Evolutionary conservation across 371 early-diverging fungal genomes (phyloP).

Genomic region (Lichtheimia hyalospora): DNA sequence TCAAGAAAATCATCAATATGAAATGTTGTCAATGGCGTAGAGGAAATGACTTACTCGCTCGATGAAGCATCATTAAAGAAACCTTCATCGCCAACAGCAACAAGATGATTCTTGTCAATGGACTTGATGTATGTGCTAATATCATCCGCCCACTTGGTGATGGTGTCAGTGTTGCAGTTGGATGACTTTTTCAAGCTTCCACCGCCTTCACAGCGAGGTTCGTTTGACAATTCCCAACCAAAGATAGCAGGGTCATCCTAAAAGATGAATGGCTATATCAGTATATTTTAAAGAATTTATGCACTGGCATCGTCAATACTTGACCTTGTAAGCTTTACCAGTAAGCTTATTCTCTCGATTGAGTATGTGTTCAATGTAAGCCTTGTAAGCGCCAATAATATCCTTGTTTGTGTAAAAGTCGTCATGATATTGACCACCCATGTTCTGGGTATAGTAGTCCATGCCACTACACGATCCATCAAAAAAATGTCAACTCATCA

Average conservation of each 20-base stretch:
- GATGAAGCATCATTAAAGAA: conserved; percentile 2
- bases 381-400: conserved; percentile 3
- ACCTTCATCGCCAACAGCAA: conserved; percentile 14
- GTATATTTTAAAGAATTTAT: neutral
- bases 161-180: conserved; percentile 2
- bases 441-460: conserved; percentile 5
- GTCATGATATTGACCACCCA: conserved; percentile 6
- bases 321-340: conserved; percentile 6
- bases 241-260: conserved; percentile 12
- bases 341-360: conserved; percentile 3
- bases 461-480: conserved; percentile 13
- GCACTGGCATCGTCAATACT: neutral
- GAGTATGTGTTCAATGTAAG: conserved; percentile 5
- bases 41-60: neutral
- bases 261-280: neutral
- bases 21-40: neutral
- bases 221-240: conserved; percentile 12
- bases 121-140: conserved; percentile 10
- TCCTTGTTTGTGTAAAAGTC: conserved; percentile 9
- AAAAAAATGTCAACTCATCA: too few species aligned
- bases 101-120: conserved; percentile 10
- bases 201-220: conserved; percentile 5
- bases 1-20: neutral
- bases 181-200: neutral
- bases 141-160: conserved; percentile 5